Conservation (phyloP, 306 rosid genomes). For the Cucurbita moschata region DNA sequence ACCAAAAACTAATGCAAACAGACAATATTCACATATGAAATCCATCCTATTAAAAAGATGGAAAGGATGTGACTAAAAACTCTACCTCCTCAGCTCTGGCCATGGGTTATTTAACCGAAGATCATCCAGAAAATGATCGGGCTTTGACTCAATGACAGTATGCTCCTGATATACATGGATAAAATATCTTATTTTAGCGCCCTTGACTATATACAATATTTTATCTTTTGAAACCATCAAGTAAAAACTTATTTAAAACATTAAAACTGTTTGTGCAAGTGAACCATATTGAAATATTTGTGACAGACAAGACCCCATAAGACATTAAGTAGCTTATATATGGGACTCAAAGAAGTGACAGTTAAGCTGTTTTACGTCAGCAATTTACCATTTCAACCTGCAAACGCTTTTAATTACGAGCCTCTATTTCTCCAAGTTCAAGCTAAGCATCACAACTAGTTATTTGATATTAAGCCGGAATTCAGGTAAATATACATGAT, state of each 20-base stretch:
- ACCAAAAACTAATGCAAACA: not conserved
- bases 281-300: not conserved
- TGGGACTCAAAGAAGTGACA: not conserved
- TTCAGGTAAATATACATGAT: not conserved
- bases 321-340: not conserved
- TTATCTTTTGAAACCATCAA: not conserved
- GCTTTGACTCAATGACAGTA: conserved; percentile 87
- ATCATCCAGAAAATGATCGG: conserved; percentile 94
- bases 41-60: not conserved
- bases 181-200: conserved; percentile 5
- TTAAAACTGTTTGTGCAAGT: not conserved
- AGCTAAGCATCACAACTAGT: not conserved
- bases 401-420: not conserved
- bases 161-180: conserved; percentile 56
- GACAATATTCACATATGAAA: not conserved
- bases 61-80: conserved; percentile 7
- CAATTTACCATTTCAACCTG: conserved; percentile 3
- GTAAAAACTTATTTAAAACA: not conserved
- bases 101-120: conserved; percentile 95
- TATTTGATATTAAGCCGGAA: not conserved
- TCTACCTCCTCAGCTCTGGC: conserved; percentile 82
- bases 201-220: conserved; percentile 10
- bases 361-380: conserved; percentile 2
- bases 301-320: not conserved
- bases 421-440: conserved; percentile 7